phyloP scores from a whole-genome alignment of 1,284 basidiomycete species.

The Kalmanozyma brasiliensis region DNA sequence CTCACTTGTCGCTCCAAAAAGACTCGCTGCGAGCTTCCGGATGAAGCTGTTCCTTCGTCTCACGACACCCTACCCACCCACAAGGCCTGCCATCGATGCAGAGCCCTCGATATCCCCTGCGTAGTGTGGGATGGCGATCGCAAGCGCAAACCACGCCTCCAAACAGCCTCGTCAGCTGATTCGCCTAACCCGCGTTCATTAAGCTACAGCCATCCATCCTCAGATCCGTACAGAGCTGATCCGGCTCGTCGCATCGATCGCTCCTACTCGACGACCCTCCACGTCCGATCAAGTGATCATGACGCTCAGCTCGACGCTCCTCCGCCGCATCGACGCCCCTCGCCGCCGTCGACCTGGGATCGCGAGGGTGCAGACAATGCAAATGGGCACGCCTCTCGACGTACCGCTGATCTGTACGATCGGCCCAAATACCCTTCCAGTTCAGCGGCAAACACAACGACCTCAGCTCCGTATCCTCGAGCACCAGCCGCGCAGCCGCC shows the following conservation, averaged over 20 bases:
- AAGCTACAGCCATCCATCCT: background rate
- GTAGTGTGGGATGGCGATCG: conserved; percentile 48
- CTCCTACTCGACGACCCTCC: too few species aligned
- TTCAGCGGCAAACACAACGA: background rate
- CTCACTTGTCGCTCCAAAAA: conserved; percentile 49
- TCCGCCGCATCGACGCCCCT: background rate
- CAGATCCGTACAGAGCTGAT: background rate
- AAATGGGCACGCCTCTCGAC: background rate
- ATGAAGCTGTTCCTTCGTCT: conserved; percentile 33
- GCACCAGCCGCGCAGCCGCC: background rate
- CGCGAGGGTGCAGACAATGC: background rate
- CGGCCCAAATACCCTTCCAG: background rate
- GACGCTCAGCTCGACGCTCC: too few species aligned
- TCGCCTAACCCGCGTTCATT: background rate
- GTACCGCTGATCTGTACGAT: conserved; percentile 2
- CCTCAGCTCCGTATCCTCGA: too few species aligned
- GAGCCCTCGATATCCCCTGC: conserved; percentile 35
- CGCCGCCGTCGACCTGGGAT: background rate
- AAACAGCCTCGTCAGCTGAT: background rate
- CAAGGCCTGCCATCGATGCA: conserved; percentile 41
- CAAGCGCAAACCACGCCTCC: conserved; percentile 33
- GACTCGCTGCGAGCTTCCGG: conserved; percentile 46
- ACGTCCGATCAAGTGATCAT: too few species aligned
- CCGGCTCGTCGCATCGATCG: too few species aligned
- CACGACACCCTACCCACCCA: conserved; percentile 23